Conservation (phyloP, 805 yeast genomes). For the Kurtzmaniella fragi region DNA sequence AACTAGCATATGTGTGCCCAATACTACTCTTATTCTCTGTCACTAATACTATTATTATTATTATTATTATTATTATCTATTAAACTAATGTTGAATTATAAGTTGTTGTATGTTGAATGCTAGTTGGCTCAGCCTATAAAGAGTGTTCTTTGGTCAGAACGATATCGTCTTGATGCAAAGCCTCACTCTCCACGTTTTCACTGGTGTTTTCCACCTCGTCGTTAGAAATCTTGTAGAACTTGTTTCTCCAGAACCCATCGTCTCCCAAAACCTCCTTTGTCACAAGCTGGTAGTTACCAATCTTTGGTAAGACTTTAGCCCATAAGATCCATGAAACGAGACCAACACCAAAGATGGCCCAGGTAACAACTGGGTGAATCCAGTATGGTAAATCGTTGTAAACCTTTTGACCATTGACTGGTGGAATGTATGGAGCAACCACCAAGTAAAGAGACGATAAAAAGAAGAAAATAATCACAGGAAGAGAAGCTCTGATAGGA, state of each 20-base stretch:
- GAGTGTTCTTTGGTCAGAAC: too few relatives aligned
- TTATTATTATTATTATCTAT: not conserved
- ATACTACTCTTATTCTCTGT: too few relatives aligned
- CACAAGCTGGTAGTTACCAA: slow-evolving; percentile 47
- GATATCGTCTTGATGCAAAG: too few relatives aligned
- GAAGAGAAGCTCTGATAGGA: slow-evolving; percentile 60
- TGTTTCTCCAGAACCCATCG: slow-evolving; percentile 72
- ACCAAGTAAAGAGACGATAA: slow-evolving; percentile 63
- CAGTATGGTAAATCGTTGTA: slow-evolving; percentile 71
- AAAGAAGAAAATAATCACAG: slow-evolving; percentile 60
- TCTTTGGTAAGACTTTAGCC: slow-evolving; percentile 53
- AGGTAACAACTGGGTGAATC: slow-evolving; percentile 76
- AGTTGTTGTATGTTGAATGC: too few relatives aligned
- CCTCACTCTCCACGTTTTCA: too few relatives aligned
- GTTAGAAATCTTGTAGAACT: slow-evolving; percentile 37
- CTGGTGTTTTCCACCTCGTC: slow-evolving; percentile 1
- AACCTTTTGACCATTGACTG: slow-evolving; percentile 59
- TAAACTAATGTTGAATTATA: not conserved
- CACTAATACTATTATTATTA: too few relatives aligned
- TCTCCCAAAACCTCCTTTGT: slow-evolving; percentile 52
- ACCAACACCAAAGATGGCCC: slow-evolving; percentile 69
- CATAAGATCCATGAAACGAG: slow-evolving; percentile 63
- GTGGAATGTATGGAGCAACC: slow-evolving; percentile 78
- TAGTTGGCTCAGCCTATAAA: too few relatives aligned
- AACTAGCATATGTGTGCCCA: too few relatives aligned